Percentiles rank a stretch among this genome's conserved stretches.
Evolutionary conservation across 306 rosid genomes (phyloP).

Genomic region (Albizia julibrissin): DNA sequence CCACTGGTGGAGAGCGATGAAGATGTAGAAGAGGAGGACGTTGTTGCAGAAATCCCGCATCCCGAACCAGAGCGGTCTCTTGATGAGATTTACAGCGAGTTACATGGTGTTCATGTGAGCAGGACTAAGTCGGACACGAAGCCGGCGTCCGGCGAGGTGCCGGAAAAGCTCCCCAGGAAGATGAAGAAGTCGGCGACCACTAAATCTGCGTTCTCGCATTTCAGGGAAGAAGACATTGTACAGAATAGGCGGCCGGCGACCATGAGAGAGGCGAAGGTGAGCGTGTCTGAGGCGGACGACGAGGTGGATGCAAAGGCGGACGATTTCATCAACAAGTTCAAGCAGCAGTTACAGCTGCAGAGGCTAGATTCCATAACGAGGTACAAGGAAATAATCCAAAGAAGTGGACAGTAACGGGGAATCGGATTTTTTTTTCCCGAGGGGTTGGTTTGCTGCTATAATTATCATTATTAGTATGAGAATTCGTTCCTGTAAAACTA

Average conservation of each 20-base stretch:
- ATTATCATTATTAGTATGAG: neutral
- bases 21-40: conserved; percentile 10
- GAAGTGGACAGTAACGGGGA: conserved; percentile 35
- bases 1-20: neutral
- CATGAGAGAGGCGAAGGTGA: conserved; percentile 45
- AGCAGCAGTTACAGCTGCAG: conserved; percentile 66
- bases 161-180: conserved; percentile 61
- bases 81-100: conserved; percentile 63
- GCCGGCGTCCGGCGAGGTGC: conserved; percentile 66
- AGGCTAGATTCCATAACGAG: conserved; percentile 56
- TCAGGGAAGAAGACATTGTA: conserved; percentile 57
- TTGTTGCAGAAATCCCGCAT: conserved; percentile 24
- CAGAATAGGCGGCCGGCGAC: conserved; percentile 77
- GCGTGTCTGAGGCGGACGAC: conserved; percentile 34
- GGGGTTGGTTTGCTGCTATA: neutral
- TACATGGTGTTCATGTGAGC: conserved; percentile 44
- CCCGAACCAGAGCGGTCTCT: conserved; percentile 21
- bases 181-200: conserved; percentile 84
- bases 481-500: neutral
- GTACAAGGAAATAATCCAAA: conserved; percentile 43
- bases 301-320: conserved; percentile 72
- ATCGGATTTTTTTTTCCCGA: neutral
- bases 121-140: conserved; percentile 63
- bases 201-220: conserved; percentile 64
- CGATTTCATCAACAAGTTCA: conserved; percentile 74